phyloP scores from a whole-genome alignment of 192 early-diverging fungal species.

The Entomortierella parvispora region DNA sequence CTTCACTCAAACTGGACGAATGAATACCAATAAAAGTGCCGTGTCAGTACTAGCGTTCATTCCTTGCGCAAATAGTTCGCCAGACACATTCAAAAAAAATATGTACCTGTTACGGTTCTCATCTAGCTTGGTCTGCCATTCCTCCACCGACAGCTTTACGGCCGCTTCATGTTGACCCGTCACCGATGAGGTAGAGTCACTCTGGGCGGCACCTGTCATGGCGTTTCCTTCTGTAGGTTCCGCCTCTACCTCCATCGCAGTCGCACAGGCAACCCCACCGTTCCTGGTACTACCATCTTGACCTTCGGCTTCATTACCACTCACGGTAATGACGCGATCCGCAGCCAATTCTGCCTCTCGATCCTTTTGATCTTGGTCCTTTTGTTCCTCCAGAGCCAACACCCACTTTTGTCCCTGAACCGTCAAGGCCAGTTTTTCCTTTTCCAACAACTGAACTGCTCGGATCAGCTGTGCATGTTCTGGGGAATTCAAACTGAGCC shows the following conservation, averaged over 20 bases:
- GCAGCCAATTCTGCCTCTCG: conserved; percentile 18
- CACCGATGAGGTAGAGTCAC: background rate
- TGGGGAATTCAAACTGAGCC: conserved; percentile 32
- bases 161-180: conserved; percentile 3
- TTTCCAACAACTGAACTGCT: conserved; percentile 36
- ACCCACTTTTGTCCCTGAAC: conserved; percentile 39
- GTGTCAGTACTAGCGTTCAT: background rate
- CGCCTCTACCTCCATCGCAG: too few species aligned
- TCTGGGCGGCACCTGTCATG: too few species aligned
- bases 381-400: conserved; percentile 27
- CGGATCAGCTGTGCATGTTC: conserved; percentile 49
- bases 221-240: too few species aligned
- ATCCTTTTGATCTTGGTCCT: conserved; percentile 24
- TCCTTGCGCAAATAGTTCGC: too few species aligned
- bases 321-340: conserved; percentile 21
- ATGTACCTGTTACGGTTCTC: conserved; percentile 38
- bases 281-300: too few species aligned
- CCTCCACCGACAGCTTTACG: conserved; percentile 20
- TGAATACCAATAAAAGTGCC: background rate
- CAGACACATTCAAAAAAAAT: background rate
- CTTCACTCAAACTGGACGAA: conserved; percentile 38
- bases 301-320: background rate
- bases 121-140: conserved; percentile 33
- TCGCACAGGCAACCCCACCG: too few species aligned
- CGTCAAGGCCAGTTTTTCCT: conserved; percentile 38